Percentiles rank a stretch among this genome's conserved stretches.
Conservation (phyloP, 805 yeast genomes). For the Pachysolen tannophilus region DNA sequence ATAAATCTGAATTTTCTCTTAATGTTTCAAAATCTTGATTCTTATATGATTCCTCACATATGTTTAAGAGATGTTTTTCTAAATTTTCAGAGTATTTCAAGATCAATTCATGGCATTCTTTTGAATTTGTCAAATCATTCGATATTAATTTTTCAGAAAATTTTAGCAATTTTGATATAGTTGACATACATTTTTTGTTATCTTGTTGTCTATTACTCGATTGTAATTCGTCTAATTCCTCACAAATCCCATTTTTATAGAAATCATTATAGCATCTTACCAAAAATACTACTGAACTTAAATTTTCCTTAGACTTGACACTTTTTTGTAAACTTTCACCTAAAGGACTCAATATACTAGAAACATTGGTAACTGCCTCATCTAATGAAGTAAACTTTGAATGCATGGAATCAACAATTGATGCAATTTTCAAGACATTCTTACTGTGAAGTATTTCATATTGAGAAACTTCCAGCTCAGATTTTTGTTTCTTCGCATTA, state of each 20-base stretch:
- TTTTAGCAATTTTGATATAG: slow-evolving; percentile 55
- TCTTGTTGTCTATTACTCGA: slow-evolving; percentile 38
- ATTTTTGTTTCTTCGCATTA: slow-evolving; percentile 34
- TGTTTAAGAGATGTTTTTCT: slow-evolving; percentile 62
- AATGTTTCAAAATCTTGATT: slow-evolving; percentile 61
- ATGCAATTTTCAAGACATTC: slow-evolving; percentile 49
- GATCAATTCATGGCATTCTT: slow-evolving; percentile 33
- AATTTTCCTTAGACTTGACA: slow-evolving; percentile 65
- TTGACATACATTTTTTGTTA: slow-evolving; percentile 58
- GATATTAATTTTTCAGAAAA: slow-evolving; percentile 59
- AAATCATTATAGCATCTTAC: slow-evolving; percentile 74
- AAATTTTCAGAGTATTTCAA: slow-evolving; percentile 68
- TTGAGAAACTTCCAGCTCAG: slow-evolving; percentile 48
- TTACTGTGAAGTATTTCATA: slow-evolving; percentile 62
- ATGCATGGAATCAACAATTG: slow-evolving; percentile 28
- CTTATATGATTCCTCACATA: slow-evolving; percentile 69
- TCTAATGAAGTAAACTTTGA: slow-evolving; percentile 30
- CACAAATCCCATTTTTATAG: slow-evolving; percentile 42
- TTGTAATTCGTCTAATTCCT: slow-evolving; percentile 47
- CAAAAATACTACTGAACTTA: slow-evolving; percentile 62
- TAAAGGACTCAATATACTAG: slow-evolving; percentile 56
- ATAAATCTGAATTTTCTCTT: slow-evolving; percentile 67
- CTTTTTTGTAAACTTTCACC: slow-evolving; percentile 62
- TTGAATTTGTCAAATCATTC: slow-evolving; percentile 37
- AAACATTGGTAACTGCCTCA: slow-evolving; percentile 44